Conservation (phyloP, 257 asterid species). For the Nicotiana attenuata region DNA sequence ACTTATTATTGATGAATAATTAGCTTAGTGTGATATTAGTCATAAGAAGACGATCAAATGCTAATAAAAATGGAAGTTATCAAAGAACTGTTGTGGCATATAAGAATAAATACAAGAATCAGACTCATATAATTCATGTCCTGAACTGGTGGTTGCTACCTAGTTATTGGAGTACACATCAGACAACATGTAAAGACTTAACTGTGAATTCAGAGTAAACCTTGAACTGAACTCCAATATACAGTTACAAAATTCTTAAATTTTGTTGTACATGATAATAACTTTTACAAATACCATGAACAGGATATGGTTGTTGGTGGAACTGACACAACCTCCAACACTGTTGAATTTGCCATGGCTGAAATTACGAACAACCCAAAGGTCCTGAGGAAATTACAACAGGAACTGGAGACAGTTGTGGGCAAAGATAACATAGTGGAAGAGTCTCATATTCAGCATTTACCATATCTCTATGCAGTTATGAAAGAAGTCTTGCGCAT, state of each 20-base stretch:
- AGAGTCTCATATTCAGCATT: constrained; percentile 43
- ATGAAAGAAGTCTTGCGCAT: constrained; percentile 53
- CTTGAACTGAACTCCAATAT: not conserved
- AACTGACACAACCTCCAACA: constrained; percentile 67
- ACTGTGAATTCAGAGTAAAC: not conserved
- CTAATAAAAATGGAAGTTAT: not conserved
- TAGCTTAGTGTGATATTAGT: not conserved
- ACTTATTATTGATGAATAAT: not conserved
- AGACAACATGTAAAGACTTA: not conserved
- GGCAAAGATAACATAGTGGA: constrained; percentile 42
- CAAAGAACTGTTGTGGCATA: not conserved
- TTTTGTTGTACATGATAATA: not conserved
- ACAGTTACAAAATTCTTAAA: not conserved
- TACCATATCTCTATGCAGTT: constrained; percentile 48
- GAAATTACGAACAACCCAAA: constrained; percentile 62
- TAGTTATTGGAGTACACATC: not conserved
- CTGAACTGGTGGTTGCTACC: not conserved
- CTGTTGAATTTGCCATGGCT: constrained; percentile 57
- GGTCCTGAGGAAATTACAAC: constrained; percentile 31
- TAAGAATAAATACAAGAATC: not conserved
- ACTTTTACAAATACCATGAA: not conserved
- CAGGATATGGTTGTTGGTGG: constrained; percentile 82
- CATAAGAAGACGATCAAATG: not conserved
- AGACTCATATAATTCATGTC: not conserved
- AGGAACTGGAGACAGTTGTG: constrained; percentile 44